Conservation (phyloP, 345 rosid species). For the Erucastrum elatum region DNA sequence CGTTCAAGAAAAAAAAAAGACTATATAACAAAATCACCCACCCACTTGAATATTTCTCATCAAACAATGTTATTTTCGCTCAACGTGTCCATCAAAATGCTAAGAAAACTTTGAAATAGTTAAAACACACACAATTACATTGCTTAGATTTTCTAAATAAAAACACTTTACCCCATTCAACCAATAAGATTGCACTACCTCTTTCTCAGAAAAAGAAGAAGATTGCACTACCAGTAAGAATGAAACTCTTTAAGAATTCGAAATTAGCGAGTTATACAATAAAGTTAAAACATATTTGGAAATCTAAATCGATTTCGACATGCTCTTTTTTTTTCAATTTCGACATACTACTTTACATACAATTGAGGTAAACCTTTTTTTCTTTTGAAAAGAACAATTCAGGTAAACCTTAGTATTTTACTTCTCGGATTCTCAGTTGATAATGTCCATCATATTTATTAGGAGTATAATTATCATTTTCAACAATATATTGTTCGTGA, state of each 20-base stretch:
- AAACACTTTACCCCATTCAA: neutral
- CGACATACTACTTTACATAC: neutral
- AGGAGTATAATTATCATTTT: neutral
- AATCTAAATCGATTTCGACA: too few relatives aligned
- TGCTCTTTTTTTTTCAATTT: too few relatives aligned
- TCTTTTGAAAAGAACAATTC: too few relatives aligned
- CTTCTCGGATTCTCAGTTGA: neutral
- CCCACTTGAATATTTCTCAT: neutral
- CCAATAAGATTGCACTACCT: neutral
- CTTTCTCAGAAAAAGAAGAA: too few relatives aligned
- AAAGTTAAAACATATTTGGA: neutral
- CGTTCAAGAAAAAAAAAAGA: too few relatives aligned
- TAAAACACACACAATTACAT: neutral
- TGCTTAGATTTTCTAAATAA: neutral
- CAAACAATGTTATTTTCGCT: neutral
- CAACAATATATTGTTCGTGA: neutral
- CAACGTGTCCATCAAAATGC: neutral
- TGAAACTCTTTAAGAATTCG: neutral
- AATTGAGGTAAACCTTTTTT: neutral
- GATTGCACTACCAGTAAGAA: neutral
- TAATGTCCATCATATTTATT: neutral
- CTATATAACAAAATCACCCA: neutral
- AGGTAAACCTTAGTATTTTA: too few relatives aligned
- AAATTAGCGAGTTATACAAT: neutral
- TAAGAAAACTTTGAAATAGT: neutral